Conservation (phyloP, 148 eudicot genomes). For the Rhododendron simsii region DNA sequence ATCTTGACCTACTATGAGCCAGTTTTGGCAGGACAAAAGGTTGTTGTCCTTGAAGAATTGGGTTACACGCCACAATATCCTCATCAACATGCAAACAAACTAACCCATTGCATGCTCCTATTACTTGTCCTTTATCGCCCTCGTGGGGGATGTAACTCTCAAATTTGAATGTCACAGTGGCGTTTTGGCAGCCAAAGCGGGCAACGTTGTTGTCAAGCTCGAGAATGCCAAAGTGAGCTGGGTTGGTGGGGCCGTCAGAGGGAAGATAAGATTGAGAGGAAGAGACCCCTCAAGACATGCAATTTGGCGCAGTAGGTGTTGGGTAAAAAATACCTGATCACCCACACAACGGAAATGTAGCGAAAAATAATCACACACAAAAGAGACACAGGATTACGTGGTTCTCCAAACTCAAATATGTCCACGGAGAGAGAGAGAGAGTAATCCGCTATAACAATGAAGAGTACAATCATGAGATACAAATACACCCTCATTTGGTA, state of each 20-base stretch:
- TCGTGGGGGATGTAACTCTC: not conserved
- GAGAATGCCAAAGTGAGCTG: not conserved
- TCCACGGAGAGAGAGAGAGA: no score
- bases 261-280: not conserved
- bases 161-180: not conserved
- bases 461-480: no score
- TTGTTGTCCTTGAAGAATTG: not conserved
- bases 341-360: no score
- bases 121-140: not conserved
- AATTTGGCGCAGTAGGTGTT: no score
- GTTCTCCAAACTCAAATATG: no score
- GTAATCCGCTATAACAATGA: no score
- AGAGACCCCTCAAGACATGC: not conserved
- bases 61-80: not conserved
- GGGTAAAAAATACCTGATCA: no score
- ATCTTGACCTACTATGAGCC: not conserved
- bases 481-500: no score
- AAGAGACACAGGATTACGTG: no score
- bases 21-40: not conserved
- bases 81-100: not conserved
- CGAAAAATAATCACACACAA: no score
- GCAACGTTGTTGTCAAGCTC: not conserved
- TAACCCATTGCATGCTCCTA: not conserved
- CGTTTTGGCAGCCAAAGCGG: not conserved
- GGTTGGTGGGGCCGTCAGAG: not conserved